A percentile compares a stretch with the other conserved stretches of the same genome.
Evolutionary conservation across 148 eudicot genomes (phyloP).

Genomic region (Vaccinium darrowii): DNA sequence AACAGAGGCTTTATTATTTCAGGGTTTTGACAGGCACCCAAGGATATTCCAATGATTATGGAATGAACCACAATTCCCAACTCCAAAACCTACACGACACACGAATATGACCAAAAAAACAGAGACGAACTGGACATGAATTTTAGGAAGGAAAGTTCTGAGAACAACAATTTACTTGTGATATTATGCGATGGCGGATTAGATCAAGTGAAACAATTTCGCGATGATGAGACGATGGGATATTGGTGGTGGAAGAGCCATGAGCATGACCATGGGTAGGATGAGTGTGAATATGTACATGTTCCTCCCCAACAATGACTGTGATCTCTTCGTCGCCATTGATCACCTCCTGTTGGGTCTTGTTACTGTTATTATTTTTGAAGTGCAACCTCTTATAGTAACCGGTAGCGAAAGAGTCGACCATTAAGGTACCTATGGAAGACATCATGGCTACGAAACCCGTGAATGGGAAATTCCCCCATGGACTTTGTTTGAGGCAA

Average conservation of each 20-base stretch:
- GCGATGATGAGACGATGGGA: neutral
- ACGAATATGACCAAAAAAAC: neutral
- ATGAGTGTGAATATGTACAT: constrained; percentile 53
- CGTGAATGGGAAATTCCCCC: constrained; percentile 69
- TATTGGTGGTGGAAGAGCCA: constrained; percentile 30
- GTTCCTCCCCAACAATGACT: constrained; percentile 21
- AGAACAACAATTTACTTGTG: constrained; percentile 50
- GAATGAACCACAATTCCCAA: constrained; percentile 87
- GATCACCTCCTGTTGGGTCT: neutral
- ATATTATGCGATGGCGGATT: constrained; percentile 63
- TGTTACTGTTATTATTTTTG: neutral
- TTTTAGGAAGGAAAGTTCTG: neutral
- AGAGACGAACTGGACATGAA: neutral
- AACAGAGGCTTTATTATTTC: constrained; percentile 59
- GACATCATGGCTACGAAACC: constrained; percentile 73
- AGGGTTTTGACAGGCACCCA: constrained; percentile 65
- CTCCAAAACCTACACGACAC: constrained; percentile 59
- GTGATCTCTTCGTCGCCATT: constrained; percentile 26
- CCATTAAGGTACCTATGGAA: constrained; percentile 64
- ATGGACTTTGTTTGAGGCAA: constrained; percentile 45
- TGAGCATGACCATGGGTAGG: constrained; percentile 51
- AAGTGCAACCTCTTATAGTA: constrained; percentile 55
- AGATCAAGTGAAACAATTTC: constrained; percentile 30
- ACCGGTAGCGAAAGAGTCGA: constrained; percentile 62
- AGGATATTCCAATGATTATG: constrained; percentile 67